Conservation (phyloP, 495 filamentous ascomycete species). For the Tuber aestivum region DNA sequence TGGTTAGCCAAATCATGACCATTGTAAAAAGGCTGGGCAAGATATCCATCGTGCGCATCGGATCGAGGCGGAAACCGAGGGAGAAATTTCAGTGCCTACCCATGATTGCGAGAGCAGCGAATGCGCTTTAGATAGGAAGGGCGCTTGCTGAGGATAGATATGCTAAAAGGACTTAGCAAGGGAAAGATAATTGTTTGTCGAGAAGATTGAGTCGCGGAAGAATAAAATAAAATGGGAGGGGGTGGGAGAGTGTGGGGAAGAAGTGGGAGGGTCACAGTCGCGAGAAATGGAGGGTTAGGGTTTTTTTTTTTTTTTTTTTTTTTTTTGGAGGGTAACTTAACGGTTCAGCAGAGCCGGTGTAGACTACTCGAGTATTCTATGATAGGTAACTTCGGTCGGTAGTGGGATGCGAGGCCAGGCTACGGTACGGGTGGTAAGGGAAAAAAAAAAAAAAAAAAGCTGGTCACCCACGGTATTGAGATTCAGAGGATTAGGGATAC, state of each 20-base stretch:
- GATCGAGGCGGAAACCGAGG: slow-evolving; percentile 10
- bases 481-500: not conserved
- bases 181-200: slow-evolving; percentile 22
- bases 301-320: not conserved
- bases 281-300: slow-evolving; percentile 9
- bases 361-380: too few relatives aligned
- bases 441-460: too few relatives aligned
- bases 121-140: slow-evolving; percentile 45
- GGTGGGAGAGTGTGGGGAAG: slow-evolving; percentile 18
- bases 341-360: not conserved
- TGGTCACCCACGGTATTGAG: not conserved
- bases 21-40: not conserved
- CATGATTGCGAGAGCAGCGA: slow-evolving; percentile 73
- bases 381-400: not conserved
- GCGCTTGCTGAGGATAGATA: slow-evolving; percentile 37
- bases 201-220: slow-evolving; percentile 9
- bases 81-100: slow-evolving; percentile 53
- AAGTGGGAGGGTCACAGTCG: slow-evolving; percentile 19
- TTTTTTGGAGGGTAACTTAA: not conserved
- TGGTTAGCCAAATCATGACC: slow-evolving; percentile 44
- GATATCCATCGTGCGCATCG: not conserved
- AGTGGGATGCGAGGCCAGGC: not conserved
- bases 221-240: slow-evolving; percentile 14
- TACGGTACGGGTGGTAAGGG: too few relatives aligned
- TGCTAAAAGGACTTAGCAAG: slow-evolving; percentile 26